Conservation (phyloP, 2,329 filamentous ascomycete genomes). For the Hypoxylon rubiginosum region DNA sequence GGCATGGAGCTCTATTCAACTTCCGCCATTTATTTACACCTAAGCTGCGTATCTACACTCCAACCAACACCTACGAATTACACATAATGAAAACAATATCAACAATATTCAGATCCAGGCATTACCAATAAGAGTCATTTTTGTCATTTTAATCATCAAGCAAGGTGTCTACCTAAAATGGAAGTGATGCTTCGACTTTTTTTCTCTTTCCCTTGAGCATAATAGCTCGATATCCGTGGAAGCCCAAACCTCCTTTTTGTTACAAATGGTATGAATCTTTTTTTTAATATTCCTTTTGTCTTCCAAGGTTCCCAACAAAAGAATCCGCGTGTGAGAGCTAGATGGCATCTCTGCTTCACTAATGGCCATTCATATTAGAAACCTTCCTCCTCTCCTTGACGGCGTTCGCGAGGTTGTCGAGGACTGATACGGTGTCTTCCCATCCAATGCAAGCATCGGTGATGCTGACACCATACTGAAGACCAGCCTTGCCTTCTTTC, state of each 20-base stretch:
- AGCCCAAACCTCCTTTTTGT: slow-evolving; percentile 19
- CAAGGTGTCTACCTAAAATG: neutral
- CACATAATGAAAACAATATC: neutral
- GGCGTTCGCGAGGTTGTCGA: slow-evolving; percentile 82
- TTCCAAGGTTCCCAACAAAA: neutral
- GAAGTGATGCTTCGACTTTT: slow-evolving; percentile 10
- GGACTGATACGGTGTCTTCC: slow-evolving; percentile 86
- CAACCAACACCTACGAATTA: neutral
- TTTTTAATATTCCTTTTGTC: slow-evolving; percentile 1
- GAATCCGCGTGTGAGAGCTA: neutral
- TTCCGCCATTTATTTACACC: neutral
- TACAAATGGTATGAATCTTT: slow-evolving; percentile 20
- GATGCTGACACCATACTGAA: slow-evolving; percentile 96
- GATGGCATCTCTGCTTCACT: slow-evolving; percentile 7
- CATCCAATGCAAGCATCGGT: slow-evolving; percentile 97
- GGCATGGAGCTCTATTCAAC: neutral
- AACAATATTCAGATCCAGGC: neutral
- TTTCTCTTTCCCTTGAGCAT: slow-evolving; percentile 2
- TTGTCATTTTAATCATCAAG: neutral
- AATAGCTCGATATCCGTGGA: slow-evolving; percentile 18
- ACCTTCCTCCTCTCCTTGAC: slow-evolving; percentile 78
- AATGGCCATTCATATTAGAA: slow-evolving; percentile 49
- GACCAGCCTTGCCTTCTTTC: slow-evolving; percentile 82
- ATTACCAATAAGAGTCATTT: neutral
- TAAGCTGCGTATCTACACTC: neutral